Conservation (phyloP, 305 asterid species). For the Stenogyne calaminthoides region DNA sequence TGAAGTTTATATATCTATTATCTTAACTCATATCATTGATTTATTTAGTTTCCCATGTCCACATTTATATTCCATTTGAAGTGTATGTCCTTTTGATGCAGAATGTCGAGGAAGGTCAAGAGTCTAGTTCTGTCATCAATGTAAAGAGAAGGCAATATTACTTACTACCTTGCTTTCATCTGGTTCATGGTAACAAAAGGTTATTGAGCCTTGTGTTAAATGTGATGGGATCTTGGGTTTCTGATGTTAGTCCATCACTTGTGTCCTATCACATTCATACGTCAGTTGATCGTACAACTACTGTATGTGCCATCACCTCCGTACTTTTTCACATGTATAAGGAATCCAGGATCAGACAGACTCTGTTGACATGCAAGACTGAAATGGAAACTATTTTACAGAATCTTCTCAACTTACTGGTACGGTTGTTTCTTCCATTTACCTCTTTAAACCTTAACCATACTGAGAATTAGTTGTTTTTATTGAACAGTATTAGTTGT, state of each 20-base stretch:
- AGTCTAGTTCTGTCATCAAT: constrained; percentile 30
- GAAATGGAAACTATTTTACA: constrained; percentile 41
- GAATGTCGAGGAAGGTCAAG: constrained; percentile 46
- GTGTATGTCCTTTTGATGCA: constrained; percentile 39
- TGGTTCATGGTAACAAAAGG: constrained; percentile 54
- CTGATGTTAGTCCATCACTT: constrained; percentile 40
- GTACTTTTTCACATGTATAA: constrained; percentile 53
- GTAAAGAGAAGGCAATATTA: constrained; percentile 53
- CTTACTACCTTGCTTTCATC: constrained; percentile 66
- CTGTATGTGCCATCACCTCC: constrained; percentile 42
- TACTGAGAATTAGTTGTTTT: background rate
- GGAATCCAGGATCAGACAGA: constrained; percentile 57
- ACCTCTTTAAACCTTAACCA: background rate
- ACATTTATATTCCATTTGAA: constrained; percentile 13
- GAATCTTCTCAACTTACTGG: constrained; percentile 53
- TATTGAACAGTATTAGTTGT: too few relatives aligned
- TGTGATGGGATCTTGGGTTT: constrained; percentile 54
- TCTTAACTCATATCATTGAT: constrained; percentile 1
- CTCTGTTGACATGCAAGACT: constrained; percentile 46
- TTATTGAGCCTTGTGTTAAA: constrained; percentile 51
- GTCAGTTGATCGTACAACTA: constrained; percentile 38
- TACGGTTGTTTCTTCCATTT: constrained; percentile 34
- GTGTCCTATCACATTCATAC: constrained; percentile 26
- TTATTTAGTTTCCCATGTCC: constrained; percentile 10
- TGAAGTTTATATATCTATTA: background rate